Evolutionary conservation across 2,329 filamentous ascomycete species (phyloP).

Genomic region (Beauveria australis): DNA sequence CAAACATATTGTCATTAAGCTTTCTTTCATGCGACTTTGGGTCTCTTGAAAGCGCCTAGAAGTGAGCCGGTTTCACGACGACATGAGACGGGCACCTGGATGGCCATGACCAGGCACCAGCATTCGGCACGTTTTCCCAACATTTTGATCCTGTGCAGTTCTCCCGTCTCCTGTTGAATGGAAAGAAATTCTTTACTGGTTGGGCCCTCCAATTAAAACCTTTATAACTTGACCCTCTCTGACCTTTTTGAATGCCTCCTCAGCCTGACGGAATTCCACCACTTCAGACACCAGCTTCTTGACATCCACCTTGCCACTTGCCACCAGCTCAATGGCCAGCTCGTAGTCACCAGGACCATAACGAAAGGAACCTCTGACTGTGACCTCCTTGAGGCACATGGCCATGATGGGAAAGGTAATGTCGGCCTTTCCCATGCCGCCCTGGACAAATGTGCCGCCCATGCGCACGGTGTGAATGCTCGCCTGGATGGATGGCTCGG

Average conservation of each 20-base stretch:
- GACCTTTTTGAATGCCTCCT: conserved; percentile 79
- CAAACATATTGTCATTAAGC: no score
- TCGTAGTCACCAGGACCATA: conserved; percentile 85
- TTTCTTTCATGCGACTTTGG: no score
- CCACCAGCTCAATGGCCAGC: conserved; percentile 70
- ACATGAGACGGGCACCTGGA: background rate
- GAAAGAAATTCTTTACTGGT: conserved; percentile 32
- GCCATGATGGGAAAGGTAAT: conserved; percentile 90
- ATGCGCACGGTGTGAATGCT: conserved; percentile 61
- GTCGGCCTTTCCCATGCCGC: conserved; percentile 81
- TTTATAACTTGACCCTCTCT: conserved; percentile 74
- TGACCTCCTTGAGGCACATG: conserved; percentile 83
- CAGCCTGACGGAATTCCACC: conserved; percentile 73
- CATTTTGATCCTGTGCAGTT: background rate
- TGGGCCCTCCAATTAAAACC: conserved; percentile 58
- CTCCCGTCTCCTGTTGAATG: background rate
- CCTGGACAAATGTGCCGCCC: conserved; percentile 75
- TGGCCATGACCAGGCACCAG: background rate
- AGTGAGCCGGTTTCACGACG: no score
- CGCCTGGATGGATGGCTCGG: conserved; percentile 69
- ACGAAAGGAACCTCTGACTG: conserved; percentile 77
- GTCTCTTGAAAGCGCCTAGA: no score
- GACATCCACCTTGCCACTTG: conserved; percentile 63
- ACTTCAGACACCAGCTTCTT: conserved; percentile 74
- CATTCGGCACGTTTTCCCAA: background rate